Base-by-base conservation (phyloP, 148 eudicot genomes). In the Vaccinium darrowii region DNA sequence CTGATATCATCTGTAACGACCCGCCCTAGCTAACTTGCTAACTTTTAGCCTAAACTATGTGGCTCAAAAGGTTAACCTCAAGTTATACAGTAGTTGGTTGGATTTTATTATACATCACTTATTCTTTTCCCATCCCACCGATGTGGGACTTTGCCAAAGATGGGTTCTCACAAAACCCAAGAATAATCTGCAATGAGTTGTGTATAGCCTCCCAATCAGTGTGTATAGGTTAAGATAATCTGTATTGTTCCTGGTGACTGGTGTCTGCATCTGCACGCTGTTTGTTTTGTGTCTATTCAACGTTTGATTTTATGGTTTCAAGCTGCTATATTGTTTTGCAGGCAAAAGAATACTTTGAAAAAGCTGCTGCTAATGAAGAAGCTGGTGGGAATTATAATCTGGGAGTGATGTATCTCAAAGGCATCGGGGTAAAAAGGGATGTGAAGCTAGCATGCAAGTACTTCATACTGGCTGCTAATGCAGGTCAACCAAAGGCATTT, bases 321-420 rank as follows among this genome's bases (percentile, higher is more conserved):
- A 62, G 21, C 15, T 39, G 65, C 76, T 60, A 23, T 75, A 87
- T 72, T 78, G 62, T 72, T 8, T 77, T 82, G 60, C 93, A 97
- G 99, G 99, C 99, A 72, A 95, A 89, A 86, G 99, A 97, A 85
- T 93, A 85, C 78, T 97, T 97, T 84, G 99, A 97, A 85, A 94
- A 91, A 85, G 99, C 99, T 79, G 99, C 92, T 81, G 92, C 90
- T 57, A 91, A 92, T 58, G 91, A 92, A 47, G 99, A 97, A 90
- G 84, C 98, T 51, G 96, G 98, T 81, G 99, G 98, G 73, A 85
- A 86, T 86, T 97, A 97, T 88, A 97, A 95, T 85, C 95, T 97
- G 75, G 99, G 99, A 69, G 98, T 97, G 33, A 89, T 97, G 88
- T 92, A 93, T 91, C 97, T 97, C 80, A 97, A 95, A 93, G 98